Base-by-base conservation (phyloP, 2,329 filamentous ascomycete species). In the Dendrostoma leiphaemia region DNA sequence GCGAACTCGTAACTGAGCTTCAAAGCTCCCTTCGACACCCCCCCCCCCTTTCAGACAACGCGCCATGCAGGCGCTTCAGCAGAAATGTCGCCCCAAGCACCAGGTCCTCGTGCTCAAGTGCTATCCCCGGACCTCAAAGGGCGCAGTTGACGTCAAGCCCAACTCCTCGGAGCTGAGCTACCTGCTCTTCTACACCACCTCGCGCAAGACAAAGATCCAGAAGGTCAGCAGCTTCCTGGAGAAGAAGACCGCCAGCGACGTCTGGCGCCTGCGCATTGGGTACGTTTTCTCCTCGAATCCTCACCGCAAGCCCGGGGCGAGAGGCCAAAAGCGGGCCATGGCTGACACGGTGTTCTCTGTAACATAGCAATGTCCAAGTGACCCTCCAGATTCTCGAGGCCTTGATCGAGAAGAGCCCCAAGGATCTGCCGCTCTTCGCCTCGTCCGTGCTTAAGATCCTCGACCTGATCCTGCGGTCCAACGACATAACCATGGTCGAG, bases 91-190 rank as follows among this genome's bases (percentile, higher is more conserved):
- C 57, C 93, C 94, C 26, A 97, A 97, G 78, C 94, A 99, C 75
- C 93, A 97, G 81, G 90, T 97, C 63, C 79, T 97, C 58, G 88
- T 97, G 62, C 83, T 97, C 61, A 97, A 96, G 76, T 97, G 93
- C 78, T 99, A 97, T 71, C 94, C 94, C 37, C 88, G 89, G 63
- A 92, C 90, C 60, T 90, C 90, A 61, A 97, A 97, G 75, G 91
- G 90, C 48, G 87, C 90, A 59, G 88, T 92, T 68, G 91, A 96
- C 66, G 91, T 96, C 67, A 95, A 93, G 74, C 92, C 94, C 41
- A 97, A 97, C 73, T 91, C 91, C 62, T 96, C 91, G 74, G 94
- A 99, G 78, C 84, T 99, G 60, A 96, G 91, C 73, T 97, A 97
- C 70, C 83, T 99, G 61, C 84, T 97, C 51, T 97, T 96, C 80